Percentiles rank a stretch among this genome's conserved stretches.
Evolutionary conservation across 176 grass and related monocot genomes (phyloP).

Genomic region (Oryza glumipatula): DNA sequence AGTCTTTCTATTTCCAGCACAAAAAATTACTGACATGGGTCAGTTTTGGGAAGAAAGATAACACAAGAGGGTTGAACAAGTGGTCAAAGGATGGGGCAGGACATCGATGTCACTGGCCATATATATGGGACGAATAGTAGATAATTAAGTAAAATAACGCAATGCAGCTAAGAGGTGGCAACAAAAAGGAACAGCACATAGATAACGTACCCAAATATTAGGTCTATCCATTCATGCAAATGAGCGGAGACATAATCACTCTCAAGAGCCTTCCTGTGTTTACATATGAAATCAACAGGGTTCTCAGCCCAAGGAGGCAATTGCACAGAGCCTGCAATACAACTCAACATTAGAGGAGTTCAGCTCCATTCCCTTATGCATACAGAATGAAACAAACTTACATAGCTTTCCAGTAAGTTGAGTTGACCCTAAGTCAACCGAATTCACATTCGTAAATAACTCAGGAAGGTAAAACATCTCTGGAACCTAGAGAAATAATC

Average conservation of each 20-base stretch:
- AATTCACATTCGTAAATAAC: slow-evolving; percentile 68
- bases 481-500: slow-evolving; percentile 72
- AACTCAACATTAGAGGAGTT: slow-evolving; percentile 26
- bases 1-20: slow-evolving; percentile 4
- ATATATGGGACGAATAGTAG: neutral
- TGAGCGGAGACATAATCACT: slow-evolving; percentile 85
- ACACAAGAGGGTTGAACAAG: slow-evolving; percentile 8
- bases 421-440: slow-evolving; percentile 58
- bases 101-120: slow-evolving; percentile 28
- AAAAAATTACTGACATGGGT: slow-evolving; percentile 1
- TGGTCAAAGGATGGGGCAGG: slow-evolving; percentile 24
- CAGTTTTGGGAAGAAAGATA: neutral
- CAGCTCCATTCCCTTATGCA: slow-evolving; percentile 16
- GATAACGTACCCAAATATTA: slow-evolving; percentile 91
- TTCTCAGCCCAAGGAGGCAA: slow-evolving; percentile 94
- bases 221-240: slow-evolving; percentile 96
- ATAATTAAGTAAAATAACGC: slow-evolving; percentile 31
- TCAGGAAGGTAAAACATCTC: slow-evolving; percentile 99
- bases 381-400: slow-evolving; percentile 44
- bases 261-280: slow-evolving; percentile 92
- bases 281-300: slow-evolving; percentile 94
- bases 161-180: slow-evolving; percentile 32
- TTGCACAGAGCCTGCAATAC: slow-evolving; percentile 68
- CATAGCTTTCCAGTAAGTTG: slow-evolving; percentile 65
- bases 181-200: slow-evolving; percentile 17